Conservation (phyloP, 2,329 filamentous ascomycete species). For the Trichoderma sp. region DNA sequence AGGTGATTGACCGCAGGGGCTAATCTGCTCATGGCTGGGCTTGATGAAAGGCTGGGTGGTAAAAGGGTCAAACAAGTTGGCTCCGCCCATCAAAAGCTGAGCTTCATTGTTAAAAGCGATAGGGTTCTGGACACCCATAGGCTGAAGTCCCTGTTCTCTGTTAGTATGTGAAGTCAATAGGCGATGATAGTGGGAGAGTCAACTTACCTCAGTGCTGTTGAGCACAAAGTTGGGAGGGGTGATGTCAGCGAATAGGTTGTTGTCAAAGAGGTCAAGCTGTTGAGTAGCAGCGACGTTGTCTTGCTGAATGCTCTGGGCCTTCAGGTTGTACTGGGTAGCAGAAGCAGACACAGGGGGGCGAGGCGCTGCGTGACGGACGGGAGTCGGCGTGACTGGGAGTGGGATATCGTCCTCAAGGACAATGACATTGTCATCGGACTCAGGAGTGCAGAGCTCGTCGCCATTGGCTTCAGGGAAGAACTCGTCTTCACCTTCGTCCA, state of each 20-base stretch:
- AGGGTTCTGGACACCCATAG: neutral
- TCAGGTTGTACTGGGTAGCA: neutral
- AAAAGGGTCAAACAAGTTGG: neutral
- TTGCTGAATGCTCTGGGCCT: neutral
- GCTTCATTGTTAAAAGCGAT: neutral
- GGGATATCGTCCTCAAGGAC: neutral
- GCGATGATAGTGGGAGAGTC: neutral
- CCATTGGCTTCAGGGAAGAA: slow-evolving; percentile 17
- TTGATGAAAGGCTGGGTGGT: neutral
- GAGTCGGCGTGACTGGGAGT: slow-evolving; percentile 20
- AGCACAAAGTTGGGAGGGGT: neutral
- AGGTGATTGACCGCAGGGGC: neutral
- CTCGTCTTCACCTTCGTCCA: slow-evolving; percentile 20
- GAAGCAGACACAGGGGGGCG: neutral
- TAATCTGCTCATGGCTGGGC: neutral
- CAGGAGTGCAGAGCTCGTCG: neutral
- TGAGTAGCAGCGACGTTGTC: neutral
- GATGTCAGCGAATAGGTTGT: neutral
- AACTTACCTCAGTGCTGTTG: neutral
- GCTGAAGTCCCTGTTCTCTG: neutral
- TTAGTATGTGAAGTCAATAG: neutral
- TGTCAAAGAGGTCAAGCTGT: neutral
- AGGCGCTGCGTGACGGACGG: slow-evolving; percentile 5
- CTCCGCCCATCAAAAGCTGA: neutral
- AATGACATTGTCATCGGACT: slow-evolving; percentile 7